Percentiles rank a stretch among this genome's conserved stretches.
Evolutionary conservation across 192 early-diverging fungal species (phyloP).

Genomic region (Cladochytrium replicatum): DNA sequence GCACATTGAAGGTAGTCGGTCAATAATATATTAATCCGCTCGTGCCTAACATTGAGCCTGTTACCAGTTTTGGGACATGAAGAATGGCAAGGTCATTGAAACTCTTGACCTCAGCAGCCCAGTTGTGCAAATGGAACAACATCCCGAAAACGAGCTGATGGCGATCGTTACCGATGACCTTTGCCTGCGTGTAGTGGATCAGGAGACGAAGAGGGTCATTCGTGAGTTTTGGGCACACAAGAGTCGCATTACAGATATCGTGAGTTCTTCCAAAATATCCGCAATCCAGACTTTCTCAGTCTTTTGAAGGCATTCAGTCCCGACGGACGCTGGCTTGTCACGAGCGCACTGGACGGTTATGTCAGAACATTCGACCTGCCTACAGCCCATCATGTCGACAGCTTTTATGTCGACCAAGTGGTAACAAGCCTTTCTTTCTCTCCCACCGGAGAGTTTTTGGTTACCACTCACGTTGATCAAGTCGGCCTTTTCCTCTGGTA

Average conservation of each 20-base stretch:
- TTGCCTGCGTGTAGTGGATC: constrained; percentile 77
- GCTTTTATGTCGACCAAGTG: constrained; percentile 64
- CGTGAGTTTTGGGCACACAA: constrained; percentile 82
- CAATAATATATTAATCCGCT: constrained; percentile 1
- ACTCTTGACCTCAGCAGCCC: constrained; percentile 59
- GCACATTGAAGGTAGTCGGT: constrained; percentile 54
- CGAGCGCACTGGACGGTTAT: constrained; percentile 69
- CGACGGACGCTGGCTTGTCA: constrained; percentile 87
- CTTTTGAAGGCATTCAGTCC: constrained; percentile 65
- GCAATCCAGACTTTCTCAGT: constrained; percentile 2
- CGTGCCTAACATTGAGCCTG: neutral
- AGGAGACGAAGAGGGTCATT: constrained; percentile 69
- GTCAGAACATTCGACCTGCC: constrained; percentile 96
- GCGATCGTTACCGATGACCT: constrained; percentile 82
- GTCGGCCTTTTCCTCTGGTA: constrained; percentile 92
- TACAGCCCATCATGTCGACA: constrained; percentile 78
- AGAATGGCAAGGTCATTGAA: constrained; percentile 46
- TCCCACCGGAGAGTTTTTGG: constrained; percentile 84
- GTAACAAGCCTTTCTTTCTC: constrained; percentile 81
- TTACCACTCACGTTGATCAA: constrained; percentile 83
- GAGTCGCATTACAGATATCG: constrained; percentile 80
- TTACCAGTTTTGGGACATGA: constrained; percentile 74
- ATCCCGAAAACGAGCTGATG: constrained; percentile 65
- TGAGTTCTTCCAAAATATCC: constrained; percentile 25
- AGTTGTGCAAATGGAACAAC: constrained; percentile 49